Conservation (phyloP, 371 early-diverging fungal genomes). For the Fennellomyces sp. region DNA sequence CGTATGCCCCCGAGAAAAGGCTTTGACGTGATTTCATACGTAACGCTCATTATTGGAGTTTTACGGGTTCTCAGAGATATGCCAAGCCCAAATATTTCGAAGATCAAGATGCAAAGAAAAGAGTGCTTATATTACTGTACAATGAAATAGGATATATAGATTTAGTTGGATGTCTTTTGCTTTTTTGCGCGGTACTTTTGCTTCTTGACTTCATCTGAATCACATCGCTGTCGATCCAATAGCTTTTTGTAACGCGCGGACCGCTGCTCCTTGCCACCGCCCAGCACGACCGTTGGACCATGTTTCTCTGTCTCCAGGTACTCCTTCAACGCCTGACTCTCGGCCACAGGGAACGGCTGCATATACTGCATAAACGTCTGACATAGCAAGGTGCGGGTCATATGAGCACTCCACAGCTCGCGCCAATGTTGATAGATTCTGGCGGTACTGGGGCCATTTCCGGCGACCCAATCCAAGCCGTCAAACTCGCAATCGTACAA, state of each 20-base stretch:
- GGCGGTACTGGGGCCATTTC: slow-evolving; percentile 20
- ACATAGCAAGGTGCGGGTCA: slow-evolving; percentile 45
- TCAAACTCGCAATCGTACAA: slow-evolving; percentile 89
- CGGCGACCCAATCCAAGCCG: slow-evolving; percentile 49
- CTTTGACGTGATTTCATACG: no score
- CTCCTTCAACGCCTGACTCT: neutral
- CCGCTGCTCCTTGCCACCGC: slow-evolving; percentile 36
- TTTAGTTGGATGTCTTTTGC: no score
- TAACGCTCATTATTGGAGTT: no score
- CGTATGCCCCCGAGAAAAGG: no score
- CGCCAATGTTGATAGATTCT: slow-evolving; percentile 40
- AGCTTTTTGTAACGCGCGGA: slow-evolving; percentile 31
- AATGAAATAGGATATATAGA: no score
- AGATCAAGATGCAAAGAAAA: no score
- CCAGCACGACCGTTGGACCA: slow-evolving; percentile 28
- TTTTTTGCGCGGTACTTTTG: slow-evolving; percentile 43
- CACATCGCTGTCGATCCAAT: slow-evolving; percentile 36
- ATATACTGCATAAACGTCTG: slow-evolving; percentile 20
- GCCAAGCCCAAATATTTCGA: no score
- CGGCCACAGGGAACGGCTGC: slow-evolving; percentile 2
- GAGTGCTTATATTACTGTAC: no score
- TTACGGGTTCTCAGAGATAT: no score
- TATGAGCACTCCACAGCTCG: slow-evolving; percentile 54
- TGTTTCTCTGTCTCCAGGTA: slow-evolving; percentile 10
- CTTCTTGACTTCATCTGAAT: slow-evolving; percentile 49